Percentiles rank a stretch among this genome's conserved stretches.
Evolutionary conservation across 1,284 basidiomycete species (phyloP).

Genomic region (Athelia sp.): DNA sequence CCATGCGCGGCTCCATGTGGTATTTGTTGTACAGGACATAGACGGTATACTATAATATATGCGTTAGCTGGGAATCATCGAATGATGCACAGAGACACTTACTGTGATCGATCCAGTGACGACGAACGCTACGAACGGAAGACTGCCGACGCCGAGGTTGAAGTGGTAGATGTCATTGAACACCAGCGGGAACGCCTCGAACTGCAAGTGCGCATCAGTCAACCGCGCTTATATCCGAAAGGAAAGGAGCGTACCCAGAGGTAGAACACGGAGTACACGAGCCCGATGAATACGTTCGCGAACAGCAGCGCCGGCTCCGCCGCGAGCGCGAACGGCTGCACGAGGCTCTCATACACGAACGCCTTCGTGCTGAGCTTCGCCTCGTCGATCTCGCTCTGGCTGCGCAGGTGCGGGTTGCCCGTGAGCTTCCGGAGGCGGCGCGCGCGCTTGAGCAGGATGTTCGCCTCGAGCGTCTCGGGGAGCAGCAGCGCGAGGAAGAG

Average conservation of each 20-base stretch:
- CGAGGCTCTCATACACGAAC: slow-evolving; percentile 25
- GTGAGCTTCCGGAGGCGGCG: slow-evolving; percentile 21
- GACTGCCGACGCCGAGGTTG: slow-evolving; percentile 34
- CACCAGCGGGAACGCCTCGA: slow-evolving; percentile 28
- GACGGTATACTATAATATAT: slow-evolving; percentile 8
- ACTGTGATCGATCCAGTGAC: slow-evolving; percentile 20
- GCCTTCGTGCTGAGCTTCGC: slow-evolving; percentile 13
- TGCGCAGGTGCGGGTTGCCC: slow-evolving; percentile 21
- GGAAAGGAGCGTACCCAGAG: slow-evolving; percentile 4
- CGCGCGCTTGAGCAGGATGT: slow-evolving; percentile 37
- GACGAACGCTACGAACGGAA: slow-evolving; percentile 44
- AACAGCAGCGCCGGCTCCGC: slow-evolving; percentile 36
- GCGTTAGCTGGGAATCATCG: slow-evolving; percentile 3
- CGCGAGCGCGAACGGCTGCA: slow-evolving; percentile 35
- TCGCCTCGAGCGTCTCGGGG: slow-evolving; percentile 39
- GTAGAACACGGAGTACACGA: slow-evolving; percentile 32
- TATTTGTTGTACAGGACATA: slow-evolving; percentile 17
- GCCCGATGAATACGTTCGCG: slow-evolving; percentile 38
- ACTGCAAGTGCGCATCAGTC: slow-evolving; percentile 18
- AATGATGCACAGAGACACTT: slow-evolving; percentile 4
- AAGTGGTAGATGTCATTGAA: slow-evolving; percentile 29
- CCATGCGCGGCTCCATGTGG: slow-evolving; percentile 15
- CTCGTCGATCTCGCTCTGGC: slow-evolving; percentile 21
- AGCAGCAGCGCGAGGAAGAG: slow-evolving; percentile 41
- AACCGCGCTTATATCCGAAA: not conserved